Evolutionary conservation across 768 basidiomycete genomes (phyloP).

Genomic region (Rhizopogon vesiculosus): DNA sequence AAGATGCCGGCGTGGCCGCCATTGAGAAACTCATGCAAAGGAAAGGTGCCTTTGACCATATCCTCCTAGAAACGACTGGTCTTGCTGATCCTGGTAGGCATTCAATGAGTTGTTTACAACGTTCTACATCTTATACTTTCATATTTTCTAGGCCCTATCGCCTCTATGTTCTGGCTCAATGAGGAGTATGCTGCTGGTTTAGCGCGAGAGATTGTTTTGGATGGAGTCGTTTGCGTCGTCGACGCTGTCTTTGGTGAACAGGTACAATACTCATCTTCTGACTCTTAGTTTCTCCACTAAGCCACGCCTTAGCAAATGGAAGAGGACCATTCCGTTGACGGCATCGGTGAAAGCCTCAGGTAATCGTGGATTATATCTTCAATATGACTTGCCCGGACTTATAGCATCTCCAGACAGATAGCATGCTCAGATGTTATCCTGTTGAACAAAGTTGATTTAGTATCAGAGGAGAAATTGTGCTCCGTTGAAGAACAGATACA

Average conservation of each 20-base stretch:
- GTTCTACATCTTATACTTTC: not conserved
- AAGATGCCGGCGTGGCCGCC: constrained; percentile 88
- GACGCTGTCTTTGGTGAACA: constrained; percentile 78
- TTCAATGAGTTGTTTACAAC: not conserved
- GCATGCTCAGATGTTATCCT: constrained; percentile 89
- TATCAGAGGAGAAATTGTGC: constrained; percentile 37
- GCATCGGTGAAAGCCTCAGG: constrained; percentile 77
- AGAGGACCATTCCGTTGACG: constrained; percentile 64
- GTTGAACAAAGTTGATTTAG: constrained; percentile 88
- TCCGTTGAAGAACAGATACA: constrained; percentile 58
- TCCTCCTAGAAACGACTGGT: constrained; percentile 93
- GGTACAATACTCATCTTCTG: constrained; percentile 26
- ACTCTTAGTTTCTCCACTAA: not conserved
- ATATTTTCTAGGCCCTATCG: constrained; percentile 63
- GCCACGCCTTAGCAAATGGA: constrained; percentile 70
- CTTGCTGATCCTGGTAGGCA: constrained; percentile 86
- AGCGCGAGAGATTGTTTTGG: constrained; percentile 66
- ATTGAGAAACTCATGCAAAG: constrained; percentile 88
- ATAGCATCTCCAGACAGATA: constrained; percentile 67
- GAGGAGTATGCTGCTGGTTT: constrained; percentile 73
- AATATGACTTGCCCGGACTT: not conserved
- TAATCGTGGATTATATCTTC: constrained; percentile 24
- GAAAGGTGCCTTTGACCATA: constrained; percentile 90
- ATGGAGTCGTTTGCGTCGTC: constrained; percentile 91
- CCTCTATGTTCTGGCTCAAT: constrained; percentile 83